These are phyloP conservation scores for Neonectria punicea DNA, from an alignment of 2,329 filamentous ascomycete genomes.

Conservation along the genomic window DNA sequence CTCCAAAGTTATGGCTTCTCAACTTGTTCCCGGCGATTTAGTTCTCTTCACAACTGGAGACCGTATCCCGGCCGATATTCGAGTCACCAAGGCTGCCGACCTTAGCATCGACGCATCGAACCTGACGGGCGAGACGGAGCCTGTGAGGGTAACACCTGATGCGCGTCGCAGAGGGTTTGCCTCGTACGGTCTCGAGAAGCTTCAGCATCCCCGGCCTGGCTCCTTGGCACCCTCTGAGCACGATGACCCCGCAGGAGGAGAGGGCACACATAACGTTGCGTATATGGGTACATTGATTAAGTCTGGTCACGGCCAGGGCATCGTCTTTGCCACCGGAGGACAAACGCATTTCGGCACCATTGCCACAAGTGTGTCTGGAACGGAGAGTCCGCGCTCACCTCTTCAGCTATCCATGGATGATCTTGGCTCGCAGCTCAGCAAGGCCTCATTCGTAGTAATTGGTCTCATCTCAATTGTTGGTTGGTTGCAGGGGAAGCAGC, in stretches of 20 bases:
- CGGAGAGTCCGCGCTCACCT: slow-evolving; percentile 93
- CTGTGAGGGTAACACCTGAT: slow-evolving; percentile 80
- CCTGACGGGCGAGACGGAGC: slow-evolving; percentile 95
- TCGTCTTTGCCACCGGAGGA: slow-evolving; percentile 96
- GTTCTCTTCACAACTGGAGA: slow-evolving; percentile 96
- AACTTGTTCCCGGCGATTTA: slow-evolving; percentile 91
- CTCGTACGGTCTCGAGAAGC: slow-evolving; percentile 43
- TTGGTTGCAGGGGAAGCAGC: slow-evolving; percentile 85
- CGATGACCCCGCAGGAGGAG: slow-evolving; percentile 65
- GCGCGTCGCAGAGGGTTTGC: slow-evolving; percentile 53
- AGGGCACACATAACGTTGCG: slow-evolving; percentile 88
- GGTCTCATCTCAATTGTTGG: slow-evolving; percentile 92
- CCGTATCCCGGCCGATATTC: slow-evolving; percentile 94
- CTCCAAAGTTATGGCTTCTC: slow-evolving; percentile 84
- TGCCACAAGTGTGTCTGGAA: slow-evolving; percentile 91
- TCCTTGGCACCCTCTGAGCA: slow-evolving; percentile 57
- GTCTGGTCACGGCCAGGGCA: slow-evolving; percentile 92
- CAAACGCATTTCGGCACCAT: slow-evolving; percentile 97
- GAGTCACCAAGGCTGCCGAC: slow-evolving; percentile 90
- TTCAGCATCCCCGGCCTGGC: slow-evolving; percentile 52
- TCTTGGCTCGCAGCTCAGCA: slow-evolving; percentile 95
- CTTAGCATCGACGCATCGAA: slow-evolving; percentile 97
- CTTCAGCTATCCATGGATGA: slow-evolving; percentile 97
- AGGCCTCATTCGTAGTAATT: slow-evolving; percentile 95
- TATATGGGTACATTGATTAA: slow-evolving; percentile 98